A percentile compares a stretch with the other conserved stretches of the same genome.
phyloP scores from a whole-genome alignment of 2,329 filamentous ascomycete genomes.

The Trichoderma sp. region DNA sequence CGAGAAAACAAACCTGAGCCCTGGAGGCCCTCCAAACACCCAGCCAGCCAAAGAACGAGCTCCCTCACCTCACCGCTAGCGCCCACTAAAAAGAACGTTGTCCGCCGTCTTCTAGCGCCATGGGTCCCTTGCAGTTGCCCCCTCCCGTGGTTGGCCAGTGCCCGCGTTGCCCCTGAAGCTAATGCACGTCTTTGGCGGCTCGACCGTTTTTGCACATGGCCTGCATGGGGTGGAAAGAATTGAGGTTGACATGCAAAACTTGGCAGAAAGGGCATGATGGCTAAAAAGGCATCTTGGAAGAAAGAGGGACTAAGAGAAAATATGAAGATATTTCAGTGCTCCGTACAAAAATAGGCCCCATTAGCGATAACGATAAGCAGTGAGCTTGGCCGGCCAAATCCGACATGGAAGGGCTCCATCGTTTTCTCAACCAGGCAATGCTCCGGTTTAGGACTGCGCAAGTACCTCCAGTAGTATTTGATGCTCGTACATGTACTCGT shows the following conservation, averaged over 20 bases:
- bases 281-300: neutral
- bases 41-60: neutral
- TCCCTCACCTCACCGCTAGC: slow-evolving; percentile 10
- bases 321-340: neutral
- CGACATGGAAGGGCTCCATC: neutral
- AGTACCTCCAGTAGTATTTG: neutral
- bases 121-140: neutral
- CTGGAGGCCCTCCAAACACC: neutral
- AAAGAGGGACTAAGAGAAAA: neutral
- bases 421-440: neutral
- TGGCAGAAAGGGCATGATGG: neutral
- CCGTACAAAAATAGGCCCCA: neutral
- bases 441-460: neutral
- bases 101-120: slow-evolving; percentile 15
- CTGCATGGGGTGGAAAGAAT: neutral
- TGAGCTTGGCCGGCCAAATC: neutral
- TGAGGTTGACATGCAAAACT: neutral
- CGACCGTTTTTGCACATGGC: slow-evolving; percentile 15
- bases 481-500: neutral
- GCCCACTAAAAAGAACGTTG: slow-evolving; percentile 11
- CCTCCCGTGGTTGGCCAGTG: slow-evolving; percentile 19
- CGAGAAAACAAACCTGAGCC: neutral
- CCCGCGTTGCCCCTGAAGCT: slow-evolving; percentile 22
- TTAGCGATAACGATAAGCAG: neutral
- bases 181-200: slow-evolving; percentile 21